Percentiles rank a stretch among this genome's conserved stretches.
Evolutionary conservation across 129 eudicot genomes (phyloP).

Genomic region (Flaveria trinervia): DNA sequence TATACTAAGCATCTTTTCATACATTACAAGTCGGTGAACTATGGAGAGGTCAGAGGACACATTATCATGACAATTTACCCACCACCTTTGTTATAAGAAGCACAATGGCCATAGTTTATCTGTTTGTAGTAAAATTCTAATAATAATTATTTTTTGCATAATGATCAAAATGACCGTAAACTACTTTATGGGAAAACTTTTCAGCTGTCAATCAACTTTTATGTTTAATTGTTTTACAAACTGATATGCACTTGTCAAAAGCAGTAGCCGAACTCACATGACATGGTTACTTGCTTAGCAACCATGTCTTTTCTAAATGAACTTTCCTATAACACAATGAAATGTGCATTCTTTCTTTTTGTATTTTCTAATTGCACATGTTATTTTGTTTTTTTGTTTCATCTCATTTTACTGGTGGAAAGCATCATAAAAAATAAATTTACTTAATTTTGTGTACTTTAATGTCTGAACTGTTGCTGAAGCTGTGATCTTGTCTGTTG

Average conservation of each 20-base stretch:
- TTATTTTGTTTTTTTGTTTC: not conserved
- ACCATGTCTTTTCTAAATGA: not conserved
- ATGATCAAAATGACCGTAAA: not conserved
- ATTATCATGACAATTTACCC: not conserved
- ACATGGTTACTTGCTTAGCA: not conserved
- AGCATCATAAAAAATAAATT: not conserved
- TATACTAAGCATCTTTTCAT: not conserved
- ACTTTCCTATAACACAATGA: not conserved
- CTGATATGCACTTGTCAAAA: not conserved
- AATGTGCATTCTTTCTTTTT: not conserved
- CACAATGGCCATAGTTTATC: not conserved
- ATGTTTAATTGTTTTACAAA: not conserved
- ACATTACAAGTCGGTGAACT: not conserved
- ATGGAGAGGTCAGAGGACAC: not conserved
- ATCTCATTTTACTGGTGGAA: not conserved
- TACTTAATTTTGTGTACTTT: not conserved
- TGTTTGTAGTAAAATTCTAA: not conserved
- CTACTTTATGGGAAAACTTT: not conserved
- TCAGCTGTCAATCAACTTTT: not conserved
- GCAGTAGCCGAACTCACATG: not conserved
- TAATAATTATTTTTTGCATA: not conserved
- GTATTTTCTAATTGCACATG: not conserved
- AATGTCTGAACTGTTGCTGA: conserved; percentile 12
- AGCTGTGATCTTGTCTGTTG: conserved; percentile 21
- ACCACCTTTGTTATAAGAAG: not conserved